These are phyloP conservation scores for Colletotrichum sp. DNA, from an alignment of 2,329 filamentous ascomycete genomes.

Conservation along the genomic window DNA sequence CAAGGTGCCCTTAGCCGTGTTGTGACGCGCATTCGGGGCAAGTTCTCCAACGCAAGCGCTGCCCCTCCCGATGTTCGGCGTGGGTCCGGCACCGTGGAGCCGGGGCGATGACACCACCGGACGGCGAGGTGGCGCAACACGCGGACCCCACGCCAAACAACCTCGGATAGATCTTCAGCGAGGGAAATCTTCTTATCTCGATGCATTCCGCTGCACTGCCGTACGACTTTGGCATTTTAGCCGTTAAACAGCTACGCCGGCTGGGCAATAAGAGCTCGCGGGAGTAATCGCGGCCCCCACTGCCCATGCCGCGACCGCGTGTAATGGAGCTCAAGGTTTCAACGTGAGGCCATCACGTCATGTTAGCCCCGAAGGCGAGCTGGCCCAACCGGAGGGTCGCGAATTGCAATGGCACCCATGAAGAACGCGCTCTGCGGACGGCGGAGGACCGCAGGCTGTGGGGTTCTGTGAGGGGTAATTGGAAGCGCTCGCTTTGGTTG, in stretches of 20 bases:
- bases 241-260: background rate
- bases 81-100: constrained; percentile 16
- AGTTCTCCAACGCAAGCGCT: background rate
- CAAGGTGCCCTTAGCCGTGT: background rate
- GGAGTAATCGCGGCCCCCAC: background rate
- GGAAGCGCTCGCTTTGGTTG: background rate
- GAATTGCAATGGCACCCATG: background rate
- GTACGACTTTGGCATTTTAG: background rate
- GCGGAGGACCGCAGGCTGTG: background rate
- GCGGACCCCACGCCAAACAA: background rate
- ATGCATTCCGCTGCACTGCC: background rate
- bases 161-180: background rate
- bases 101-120: constrained; percentile 21
- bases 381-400: background rate
- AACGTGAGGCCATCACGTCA: constrained; percentile 15
- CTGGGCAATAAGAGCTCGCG: background rate
- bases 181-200: background rate
- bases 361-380: constrained; percentile 21
- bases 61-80: constrained; percentile 19
- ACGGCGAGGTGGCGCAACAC: constrained; percentile 17
- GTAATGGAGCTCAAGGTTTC: background rate
- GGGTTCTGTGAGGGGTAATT: background rate
- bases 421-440: background rate
- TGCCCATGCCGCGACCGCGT: background rate
- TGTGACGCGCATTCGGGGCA: background rate